Evolutionary conservation across 495 filamentous ascomycete species (phyloP).

Genomic region (Thermothielavioides terrestris): DNA sequence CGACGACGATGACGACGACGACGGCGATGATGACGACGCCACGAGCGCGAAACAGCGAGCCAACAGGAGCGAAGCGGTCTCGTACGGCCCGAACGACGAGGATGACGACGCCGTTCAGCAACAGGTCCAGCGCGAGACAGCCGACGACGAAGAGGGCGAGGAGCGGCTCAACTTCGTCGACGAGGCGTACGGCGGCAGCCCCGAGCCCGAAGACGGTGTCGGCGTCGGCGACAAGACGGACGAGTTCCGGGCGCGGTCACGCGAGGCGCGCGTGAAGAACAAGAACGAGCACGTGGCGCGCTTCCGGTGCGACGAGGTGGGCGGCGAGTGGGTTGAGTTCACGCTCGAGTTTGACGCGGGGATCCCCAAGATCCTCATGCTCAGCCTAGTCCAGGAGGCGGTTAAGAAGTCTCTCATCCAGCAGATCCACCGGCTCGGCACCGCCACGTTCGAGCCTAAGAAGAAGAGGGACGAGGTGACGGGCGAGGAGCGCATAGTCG

Average conservation of each 20-base stretch:
- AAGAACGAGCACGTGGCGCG: slow-evolving; percentile 54
- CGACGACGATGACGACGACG: slow-evolving; percentile 56
- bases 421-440: slow-evolving; percentile 64
- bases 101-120: slow-evolving; percentile 71
- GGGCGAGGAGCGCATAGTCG: slow-evolving; percentile 35
- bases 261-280: slow-evolving; percentile 58
- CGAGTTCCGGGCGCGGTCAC: slow-evolving; percentile 36
- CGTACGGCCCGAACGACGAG: slow-evolving; percentile 86
- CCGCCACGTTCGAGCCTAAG: slow-evolving; percentile 59
- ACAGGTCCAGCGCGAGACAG: slow-evolving; percentile 45
- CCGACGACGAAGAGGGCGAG: slow-evolving; percentile 40
- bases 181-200: slow-evolving; percentile 48
- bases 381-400: slow-evolving; percentile 76
- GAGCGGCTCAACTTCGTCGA: slow-evolving; percentile 43
- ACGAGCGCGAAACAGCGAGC: slow-evolving; percentile 66
- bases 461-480: slow-evolving; percentile 49
- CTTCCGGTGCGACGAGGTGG: slow-evolving; percentile 72
- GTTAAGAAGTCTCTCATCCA: slow-evolving; percentile 74
- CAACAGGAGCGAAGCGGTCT: slow-evolving; percentile 69
- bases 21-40: slow-evolving; percentile 77
- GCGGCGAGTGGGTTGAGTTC: slow-evolving; percentile 68
- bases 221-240: slow-evolving; percentile 43
- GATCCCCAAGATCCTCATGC: slow-evolving; percentile 85
- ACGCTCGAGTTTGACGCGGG: slow-evolving; percentile 72
- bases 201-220: slow-evolving; percentile 36